Evolutionary conservation across 2,329 filamentous ascomycete genomes (phyloP), one percentile per base, ranked within the genome.

Genomic region (Ascochyta rabiei): DNA sequence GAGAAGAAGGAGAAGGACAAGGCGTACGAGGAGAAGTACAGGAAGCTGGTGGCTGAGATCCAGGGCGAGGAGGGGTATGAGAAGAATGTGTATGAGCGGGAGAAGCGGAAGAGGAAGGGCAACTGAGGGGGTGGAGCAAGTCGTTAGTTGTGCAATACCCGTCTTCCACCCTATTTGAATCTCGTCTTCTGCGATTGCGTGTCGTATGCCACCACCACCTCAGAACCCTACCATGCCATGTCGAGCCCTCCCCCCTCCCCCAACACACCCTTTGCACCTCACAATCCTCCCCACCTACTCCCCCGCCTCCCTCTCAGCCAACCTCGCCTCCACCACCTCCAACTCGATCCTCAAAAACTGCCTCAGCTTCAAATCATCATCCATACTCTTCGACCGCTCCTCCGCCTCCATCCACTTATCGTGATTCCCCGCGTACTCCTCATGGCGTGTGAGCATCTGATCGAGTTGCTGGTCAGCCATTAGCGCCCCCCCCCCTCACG

Each of bases 1-100:
- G 83, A 96, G 80, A 98, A 98, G 87, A 96, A 93, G 83, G 90
- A 90, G 79, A 88, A 86, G 79, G 95, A 98, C 80, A 86, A 85
- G 53, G 92, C 90, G 62, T 98, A 99, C 81, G 93, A 98, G 82
- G 90, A 90, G 82, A 98, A 98, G 84, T 96, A 93, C 81, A 90
- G 89, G 82, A 86, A 89, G 62, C 81, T 99, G 57, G 86, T 98
- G 65, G 90, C 93, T 9, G 93, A 97, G 83, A 97, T 99, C 68
- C 93, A 99, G 79, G 91, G 89, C 64, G 89, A 96, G 79, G 95
- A 97, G 76, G 93, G 93, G 1, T 81, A 83, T 54, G 93, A 95
- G 76, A 83, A 86, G 38, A 98, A 98, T 77, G 85, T 84, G 43
- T 98, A 98, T 82, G 93, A 96, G 78, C 84, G 89, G 68, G 91